Percentiles rank a stretch among this genome's conserved stretches.
These are phyloP conservation scores for Pulveroboletus sp. DNA, from an alignment of 768 basidiomycete species.

Conservation along the genomic window DNA sequence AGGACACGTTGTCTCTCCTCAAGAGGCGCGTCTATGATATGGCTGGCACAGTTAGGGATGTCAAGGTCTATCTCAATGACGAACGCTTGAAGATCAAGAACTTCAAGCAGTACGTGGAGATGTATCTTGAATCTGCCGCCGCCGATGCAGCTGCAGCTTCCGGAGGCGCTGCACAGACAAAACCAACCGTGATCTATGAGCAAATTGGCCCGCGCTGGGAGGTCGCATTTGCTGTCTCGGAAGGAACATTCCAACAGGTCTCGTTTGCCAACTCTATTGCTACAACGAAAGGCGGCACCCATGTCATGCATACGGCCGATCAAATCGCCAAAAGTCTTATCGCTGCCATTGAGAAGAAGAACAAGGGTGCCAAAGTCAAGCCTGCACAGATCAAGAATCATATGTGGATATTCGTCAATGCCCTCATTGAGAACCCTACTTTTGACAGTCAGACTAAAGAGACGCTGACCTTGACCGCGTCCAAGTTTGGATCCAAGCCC, in stretches of 20 bases:
- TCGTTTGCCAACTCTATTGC: constrained; percentile 98
- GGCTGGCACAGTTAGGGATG: constrained; percentile 89
- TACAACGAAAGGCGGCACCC: constrained; percentile 94
- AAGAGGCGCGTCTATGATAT: constrained; percentile 95
- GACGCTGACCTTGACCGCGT: constrained; percentile 76
- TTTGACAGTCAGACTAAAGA: constrained; percentile 99
- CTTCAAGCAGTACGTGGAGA: constrained; percentile 95
- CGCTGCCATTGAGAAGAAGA: constrained; percentile 87
- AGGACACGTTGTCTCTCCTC: constrained; percentile 83
- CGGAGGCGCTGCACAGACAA: constrained; percentile 74
- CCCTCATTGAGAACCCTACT: constrained; percentile 93
- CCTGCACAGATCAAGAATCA: constrained; percentile 93
- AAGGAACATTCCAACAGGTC: constrained; percentile 88
- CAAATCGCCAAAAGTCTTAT: constrained; percentile 85
- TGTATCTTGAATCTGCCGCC: constrained; percentile 79
- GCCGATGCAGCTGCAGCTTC: constrained; percentile 64
- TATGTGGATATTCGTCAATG: constrained; percentile 97
- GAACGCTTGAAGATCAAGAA: constrained; percentile 88
- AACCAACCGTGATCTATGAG: constrained; percentile 81
- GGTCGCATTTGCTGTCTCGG: constrained; percentile 89
- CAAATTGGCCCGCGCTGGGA: constrained; percentile 84
- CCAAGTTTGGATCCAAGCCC: constrained; percentile 90
- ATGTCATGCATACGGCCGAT: constrained; percentile 80
- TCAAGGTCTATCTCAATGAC: constrained; percentile 92
- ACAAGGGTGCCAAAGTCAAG: constrained; percentile 94